Evolutionary conservation across 2,329 filamentous ascomycete genomes (phyloP).

Genomic region (Alternaria infectoria): DNA sequence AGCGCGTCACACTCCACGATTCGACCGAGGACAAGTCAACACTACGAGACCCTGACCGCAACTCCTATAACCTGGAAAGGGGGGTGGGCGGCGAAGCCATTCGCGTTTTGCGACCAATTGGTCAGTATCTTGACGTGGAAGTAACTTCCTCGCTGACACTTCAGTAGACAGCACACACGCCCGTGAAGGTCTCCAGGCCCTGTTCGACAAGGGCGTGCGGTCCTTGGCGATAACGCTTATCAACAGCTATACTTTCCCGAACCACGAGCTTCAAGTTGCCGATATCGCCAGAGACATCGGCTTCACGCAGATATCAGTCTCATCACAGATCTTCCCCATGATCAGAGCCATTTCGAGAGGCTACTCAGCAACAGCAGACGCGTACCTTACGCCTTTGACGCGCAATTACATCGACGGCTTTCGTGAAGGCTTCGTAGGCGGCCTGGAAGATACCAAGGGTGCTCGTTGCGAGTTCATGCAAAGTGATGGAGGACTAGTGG

Average conservation of each 20-base stretch:
- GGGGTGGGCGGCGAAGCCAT: conserved; percentile 23
- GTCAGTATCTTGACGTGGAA: background rate
- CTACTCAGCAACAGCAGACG: conserved; percentile 33
- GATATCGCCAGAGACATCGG: conserved; percentile 37
- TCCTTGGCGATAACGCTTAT: conserved; percentile 46
- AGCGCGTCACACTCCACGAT: conserved; percentile 31
- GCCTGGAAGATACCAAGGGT: conserved; percentile 29
- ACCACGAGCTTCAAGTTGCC: conserved; percentile 36
- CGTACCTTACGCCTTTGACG: conserved; percentile 35
- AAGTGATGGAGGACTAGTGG: conserved; percentile 40
- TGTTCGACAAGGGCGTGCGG: conserved; percentile 44
- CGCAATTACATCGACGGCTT: conserved; percentile 33
- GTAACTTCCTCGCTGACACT: background rate
- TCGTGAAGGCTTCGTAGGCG: conserved; percentile 29
- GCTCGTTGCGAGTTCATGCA: conserved; percentile 45
- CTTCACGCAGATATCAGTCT: conserved; percentile 36
- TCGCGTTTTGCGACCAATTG: background rate
- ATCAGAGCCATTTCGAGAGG: conserved; percentile 33
- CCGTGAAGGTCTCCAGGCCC: conserved; percentile 18
- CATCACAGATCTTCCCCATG: conserved; percentile 30
- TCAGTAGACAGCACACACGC: conserved; percentile 1
- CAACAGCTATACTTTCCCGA: conserved; percentile 43
- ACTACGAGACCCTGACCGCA: conserved; percentile 3
- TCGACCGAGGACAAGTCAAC: conserved; percentile 23
- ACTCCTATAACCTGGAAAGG: conserved; percentile 10